A percentile compares a stretch with the other conserved stretches of the same genome.
Conservation (phyloP, 2,329 filamentous ascomycete genomes). For the Xylariaceae sp. region DNA sequence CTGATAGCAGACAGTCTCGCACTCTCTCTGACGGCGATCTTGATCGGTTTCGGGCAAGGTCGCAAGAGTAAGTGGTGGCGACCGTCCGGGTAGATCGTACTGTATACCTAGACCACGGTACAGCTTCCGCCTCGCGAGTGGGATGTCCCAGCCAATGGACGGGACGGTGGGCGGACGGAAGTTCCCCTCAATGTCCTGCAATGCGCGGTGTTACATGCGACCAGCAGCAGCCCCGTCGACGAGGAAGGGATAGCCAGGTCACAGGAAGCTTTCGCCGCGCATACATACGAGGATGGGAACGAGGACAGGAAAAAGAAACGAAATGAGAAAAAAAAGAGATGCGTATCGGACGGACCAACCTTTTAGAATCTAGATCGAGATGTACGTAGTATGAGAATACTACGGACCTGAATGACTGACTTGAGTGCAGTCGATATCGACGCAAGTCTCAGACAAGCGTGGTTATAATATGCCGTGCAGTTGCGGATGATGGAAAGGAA, state of each 20-base stretch:
- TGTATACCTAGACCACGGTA: conserved; percentile 1
- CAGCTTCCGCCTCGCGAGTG: conserved; percentile 1
- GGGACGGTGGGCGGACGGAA: not conserved
- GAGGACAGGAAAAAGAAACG: conserved; percentile 3
- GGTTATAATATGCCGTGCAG: conserved; percentile 3
- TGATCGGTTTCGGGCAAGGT: conserved; percentile 12
- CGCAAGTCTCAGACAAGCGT: conserved; percentile 17
- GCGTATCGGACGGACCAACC: not conserved
- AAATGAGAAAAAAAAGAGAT: not conserved
- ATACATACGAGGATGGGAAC: conserved; percentile 3
- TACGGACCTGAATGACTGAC: not conserved
- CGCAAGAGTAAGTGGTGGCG: conserved; percentile 1
- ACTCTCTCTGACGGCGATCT: conserved; percentile 3
- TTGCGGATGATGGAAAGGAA: not conserved
- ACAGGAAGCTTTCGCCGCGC: conserved; percentile 15
- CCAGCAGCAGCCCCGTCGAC: not conserved
- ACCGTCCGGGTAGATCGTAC: conserved; percentile 2
- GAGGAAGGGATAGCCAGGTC: conserved; percentile 1
- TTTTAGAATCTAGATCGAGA: not conserved
- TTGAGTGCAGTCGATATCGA: conserved; percentile 13
- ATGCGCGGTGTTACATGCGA: conserved; percentile 11
- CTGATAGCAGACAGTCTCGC: conserved; percentile 1
- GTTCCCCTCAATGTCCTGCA: not conserved
- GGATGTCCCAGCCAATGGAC: conserved; percentile 3
- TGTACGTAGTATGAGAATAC: not conserved